Percentiles rank a stretch among this genome's conserved stretches.
Evolutionary conservation across 2,329 filamentous ascomycete genomes (phyloP).

Genomic region (Xylariomycetidae sp.): DNA sequence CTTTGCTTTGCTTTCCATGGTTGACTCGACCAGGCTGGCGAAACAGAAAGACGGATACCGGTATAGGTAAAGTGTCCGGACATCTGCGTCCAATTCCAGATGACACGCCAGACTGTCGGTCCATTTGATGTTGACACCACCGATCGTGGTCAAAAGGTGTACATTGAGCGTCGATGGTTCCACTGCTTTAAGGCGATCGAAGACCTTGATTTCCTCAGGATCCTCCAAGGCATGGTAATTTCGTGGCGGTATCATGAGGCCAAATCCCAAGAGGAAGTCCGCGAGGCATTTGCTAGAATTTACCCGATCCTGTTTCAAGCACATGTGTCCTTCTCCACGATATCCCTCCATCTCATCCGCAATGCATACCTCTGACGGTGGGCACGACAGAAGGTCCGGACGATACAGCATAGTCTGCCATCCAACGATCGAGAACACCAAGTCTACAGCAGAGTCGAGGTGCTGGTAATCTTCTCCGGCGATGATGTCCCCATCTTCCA

Average conservation of each 20-base stretch:
- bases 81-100: conserved; percentile 17
- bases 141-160: conserved; percentile 12
- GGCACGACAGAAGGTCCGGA: conserved; percentile 8
- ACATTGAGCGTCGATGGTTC: conserved; percentile 11
- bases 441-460: conserved; percentile 5
- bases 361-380: conserved; percentile 6
- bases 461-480: conserved; percentile 3
- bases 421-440: conserved; percentile 19
- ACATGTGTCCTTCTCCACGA: conserved; percentile 7
- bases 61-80: conserved; percentile 16
- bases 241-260: conserved; percentile 15
- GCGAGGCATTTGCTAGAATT: conserved; percentile 4
- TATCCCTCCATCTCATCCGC: conserved; percentile 12
- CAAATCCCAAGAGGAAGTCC: conserved; percentile 16
- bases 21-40: conserved; percentile 6
- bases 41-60: conserved; percentile 20
- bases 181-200: conserved; percentile 5
- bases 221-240: conserved; percentile 9
- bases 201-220: conserved; percentile 6
- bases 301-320: conserved; percentile 8
- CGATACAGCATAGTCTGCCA: conserved; percentile 21
- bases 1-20: neutral
- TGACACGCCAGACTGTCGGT: conserved; percentile 17
- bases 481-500: conserved; percentile 5
- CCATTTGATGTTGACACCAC: conserved; percentile 14